These are phyloP conservation scores for Taphrina betulina DNA, from an alignment of 1,139 yeast genomes.

Conservation along the genomic window DNA sequence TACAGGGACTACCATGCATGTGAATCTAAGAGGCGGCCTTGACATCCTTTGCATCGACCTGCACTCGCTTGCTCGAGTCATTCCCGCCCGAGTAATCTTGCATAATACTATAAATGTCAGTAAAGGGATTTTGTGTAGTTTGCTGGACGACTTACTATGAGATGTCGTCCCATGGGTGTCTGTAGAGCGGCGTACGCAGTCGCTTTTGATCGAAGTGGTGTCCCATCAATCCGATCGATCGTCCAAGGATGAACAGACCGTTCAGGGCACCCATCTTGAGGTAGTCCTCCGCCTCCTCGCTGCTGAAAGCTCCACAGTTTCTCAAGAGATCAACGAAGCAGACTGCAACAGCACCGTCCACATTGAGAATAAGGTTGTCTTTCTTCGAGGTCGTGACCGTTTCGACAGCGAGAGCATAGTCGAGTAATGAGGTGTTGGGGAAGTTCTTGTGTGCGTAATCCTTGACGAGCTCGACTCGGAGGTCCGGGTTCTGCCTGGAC, in stretches of 20 bases:
- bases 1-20: too few species aligned
- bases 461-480: constrained; percentile 53
- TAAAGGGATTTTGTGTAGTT: too few species aligned
- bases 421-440: constrained; percentile 49
- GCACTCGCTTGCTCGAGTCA: constrained; percentile 17
- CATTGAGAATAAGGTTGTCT: constrained; percentile 51
- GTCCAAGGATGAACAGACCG: constrained; percentile 51
- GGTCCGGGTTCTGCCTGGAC: constrained; percentile 53
- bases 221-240: constrained; percentile 52
- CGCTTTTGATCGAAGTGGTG: constrained; percentile 53
- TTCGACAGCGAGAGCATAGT: constrained; percentile 53
- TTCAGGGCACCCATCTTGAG: constrained; percentile 51
- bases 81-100: constrained; percentile 12
- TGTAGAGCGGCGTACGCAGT: constrained; percentile 50
- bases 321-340: constrained; percentile 51
- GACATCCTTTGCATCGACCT: constrained; percentile 25
- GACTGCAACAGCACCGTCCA: constrained; percentile 52
- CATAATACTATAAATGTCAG: constrained; percentile 12
- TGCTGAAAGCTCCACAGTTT: constrained; percentile 50
- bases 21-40: constrained; percentile 12
- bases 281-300: constrained; percentile 51
- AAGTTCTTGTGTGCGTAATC: constrained; percentile 51
- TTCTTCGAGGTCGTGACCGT: constrained; percentile 53
- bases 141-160: constrained; percentile 42
- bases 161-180: constrained; percentile 54